phyloP scores from a whole-genome alignment of 2,329 filamentous ascomycete genomes.

The Fusarium multiceps region DNA sequence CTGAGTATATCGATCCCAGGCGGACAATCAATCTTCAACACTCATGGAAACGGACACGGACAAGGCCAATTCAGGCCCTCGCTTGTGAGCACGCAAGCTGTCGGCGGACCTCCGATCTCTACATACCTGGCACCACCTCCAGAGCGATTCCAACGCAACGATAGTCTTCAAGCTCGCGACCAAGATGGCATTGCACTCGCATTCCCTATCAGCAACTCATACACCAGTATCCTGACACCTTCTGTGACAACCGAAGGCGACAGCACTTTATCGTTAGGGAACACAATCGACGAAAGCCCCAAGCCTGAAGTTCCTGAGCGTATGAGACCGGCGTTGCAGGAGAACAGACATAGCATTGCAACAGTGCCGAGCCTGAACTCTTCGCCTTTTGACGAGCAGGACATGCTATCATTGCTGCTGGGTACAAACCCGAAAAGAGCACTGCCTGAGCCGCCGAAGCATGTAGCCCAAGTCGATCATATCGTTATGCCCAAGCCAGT shows the following conservation, averaged over 20 bases:
- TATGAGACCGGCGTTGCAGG: constrained; percentile 5
- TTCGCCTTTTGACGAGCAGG: constrained; percentile 50
- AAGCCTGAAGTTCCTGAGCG: constrained; percentile 18
- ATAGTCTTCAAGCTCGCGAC: constrained; percentile 21
- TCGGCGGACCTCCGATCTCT: constrained; percentile 36
- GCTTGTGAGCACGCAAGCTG: constrained; percentile 42
- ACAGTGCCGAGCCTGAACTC: constrained; percentile 42
- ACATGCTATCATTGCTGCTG: constrained; percentile 50
- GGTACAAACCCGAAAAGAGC: constrained; percentile 39
- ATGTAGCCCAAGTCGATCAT: constrained; percentile 45
- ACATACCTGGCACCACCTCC: constrained; percentile 35
- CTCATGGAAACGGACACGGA: constrained; percentile 12
- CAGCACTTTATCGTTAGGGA: constrained; percentile 14
- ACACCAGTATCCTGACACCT: constrained; percentile 44
- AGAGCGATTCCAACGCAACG: constrained; percentile 23
- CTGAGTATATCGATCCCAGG: constrained; percentile 35
- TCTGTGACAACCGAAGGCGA: constrained; percentile 41
- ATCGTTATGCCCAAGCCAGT: constrained; percentile 44
- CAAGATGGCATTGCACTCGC: constrained; percentile 34
- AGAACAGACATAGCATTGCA: constrained; percentile 28
- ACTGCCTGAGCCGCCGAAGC: constrained; percentile 48
- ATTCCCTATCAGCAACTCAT: constrained; percentile 40
- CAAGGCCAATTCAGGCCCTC: constrained; percentile 37
- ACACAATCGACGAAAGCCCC: constrained; percentile 25
- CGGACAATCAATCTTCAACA: constrained; percentile 16